Evolutionary conservation across 2,329 filamentous ascomycete species (phyloP), one percentile per base, ranked within the genome.

Genomic region (Arachnomyces sp.): DNA sequence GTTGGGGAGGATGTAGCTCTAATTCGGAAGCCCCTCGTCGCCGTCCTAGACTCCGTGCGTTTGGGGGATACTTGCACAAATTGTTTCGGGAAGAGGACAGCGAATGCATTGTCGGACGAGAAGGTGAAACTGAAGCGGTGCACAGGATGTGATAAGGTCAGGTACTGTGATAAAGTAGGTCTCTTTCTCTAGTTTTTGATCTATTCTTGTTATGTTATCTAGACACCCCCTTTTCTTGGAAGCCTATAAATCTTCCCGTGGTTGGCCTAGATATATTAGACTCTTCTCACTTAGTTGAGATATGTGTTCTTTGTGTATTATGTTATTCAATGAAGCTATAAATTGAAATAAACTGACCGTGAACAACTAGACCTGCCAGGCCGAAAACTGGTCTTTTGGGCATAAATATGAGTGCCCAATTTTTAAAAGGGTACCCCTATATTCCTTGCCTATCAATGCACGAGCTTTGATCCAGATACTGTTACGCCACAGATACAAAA

Each of bases 321-420:
- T 18, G 32, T 34, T 32, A 28, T 25, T 11, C 17, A 9, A 7
- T 12, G 17, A 21, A 2, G 36, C 15, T 36, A 46, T 38, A 46
- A 13, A 18, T 43, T 33, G 14, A 16, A 30, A 7, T 34, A 21
- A 25, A 5, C 21, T 25, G 21, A 25, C 21, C 5, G 9, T 5
- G 25, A 5, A 38, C 33, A 28, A 31, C 28, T 43, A 80, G 74
- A 60, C 52, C 18, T 83, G 78, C 53, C 78, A 83, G 61, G 60
- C 65, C 32, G 66, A 69, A 50, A 71, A 77, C 17, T 83, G 78
- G 78, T 73, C 69, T 38, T 63, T 67, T 13, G 65, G 66, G 7
- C 78, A 83, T 60, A 78, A 77, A 40, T 58, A 72, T 42, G 77
- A 81, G 57, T 83, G 78, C 52, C 66, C 70, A 18, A 65, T 74